Evolutionary conservation across 108 stramenopile genomes (phyloP).

Genomic region (Discostella stelligeroides): DNA sequence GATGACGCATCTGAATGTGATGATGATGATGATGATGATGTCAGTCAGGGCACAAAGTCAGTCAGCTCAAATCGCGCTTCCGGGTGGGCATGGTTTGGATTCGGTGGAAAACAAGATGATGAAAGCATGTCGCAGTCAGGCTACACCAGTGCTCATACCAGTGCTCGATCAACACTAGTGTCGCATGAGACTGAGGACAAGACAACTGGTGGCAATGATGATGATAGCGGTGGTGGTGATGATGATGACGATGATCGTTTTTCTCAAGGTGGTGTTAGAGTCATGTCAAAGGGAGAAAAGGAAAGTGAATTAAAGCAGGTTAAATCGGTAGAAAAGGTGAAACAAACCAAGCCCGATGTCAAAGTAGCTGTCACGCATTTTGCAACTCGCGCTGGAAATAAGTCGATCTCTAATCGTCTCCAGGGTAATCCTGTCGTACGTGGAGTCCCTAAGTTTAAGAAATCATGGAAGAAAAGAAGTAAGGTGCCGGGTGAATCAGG

Average conservation of each 20-base stretch:
- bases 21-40: constrained; percentile 13
- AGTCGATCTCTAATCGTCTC: too few species aligned
- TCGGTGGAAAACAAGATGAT: constrained; percentile 6
- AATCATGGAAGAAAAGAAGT: constrained; percentile 14
- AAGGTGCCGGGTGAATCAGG: background rate
- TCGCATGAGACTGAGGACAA: background rate
- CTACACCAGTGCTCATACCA: background rate
- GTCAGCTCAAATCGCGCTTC: constrained; percentile 6
- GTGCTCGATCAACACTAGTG: background rate
- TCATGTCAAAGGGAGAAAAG: background rate
- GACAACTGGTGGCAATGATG: background rate
- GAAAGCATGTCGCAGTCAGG: background rate
- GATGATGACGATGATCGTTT: background rate
- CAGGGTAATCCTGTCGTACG: background rate
- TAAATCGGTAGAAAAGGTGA: background rate
- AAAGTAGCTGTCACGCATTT: background rate
- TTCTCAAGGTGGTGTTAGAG: background rate
- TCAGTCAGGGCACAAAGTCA: constrained; percentile 6
- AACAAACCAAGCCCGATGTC: background rate
- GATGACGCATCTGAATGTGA: constrained; percentile 10
- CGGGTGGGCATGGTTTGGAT: background rate
- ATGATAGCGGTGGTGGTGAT: background rate
- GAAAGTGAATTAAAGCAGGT: too few species aligned
- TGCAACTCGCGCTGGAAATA: too few species aligned
- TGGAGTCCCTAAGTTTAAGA: background rate